Conservation (phyloP, 164 flowering plant genomes). For the Berberis thunbergii region DNA sequence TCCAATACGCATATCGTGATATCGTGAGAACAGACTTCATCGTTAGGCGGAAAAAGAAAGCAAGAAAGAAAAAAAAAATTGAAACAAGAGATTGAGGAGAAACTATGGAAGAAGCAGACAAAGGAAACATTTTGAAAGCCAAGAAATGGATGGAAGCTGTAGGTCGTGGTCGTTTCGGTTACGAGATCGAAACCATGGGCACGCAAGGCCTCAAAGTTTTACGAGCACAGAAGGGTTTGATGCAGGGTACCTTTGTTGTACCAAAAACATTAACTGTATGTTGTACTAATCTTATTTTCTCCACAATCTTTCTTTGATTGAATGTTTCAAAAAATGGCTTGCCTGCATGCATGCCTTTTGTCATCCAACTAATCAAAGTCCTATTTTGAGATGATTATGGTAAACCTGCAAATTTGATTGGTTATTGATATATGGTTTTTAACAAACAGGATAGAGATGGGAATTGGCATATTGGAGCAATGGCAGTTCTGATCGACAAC, state of each 20-base stretch:
- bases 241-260: conserved; percentile 24
- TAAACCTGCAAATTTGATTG: neutral
- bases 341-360: no score
- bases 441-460: conserved; percentile 8
- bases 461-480: conserved; percentile 11
- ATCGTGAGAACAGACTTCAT: no score
- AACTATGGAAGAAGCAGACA: conserved; percentile 1
- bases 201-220: conserved; percentile 17
- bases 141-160: conserved; percentile 19
- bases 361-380: no score
- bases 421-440: neutral
- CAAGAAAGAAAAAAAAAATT: neutral
- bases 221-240: conserved; percentile 13
- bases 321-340: no score
- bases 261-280: conserved; percentile 21
- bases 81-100: neutral
- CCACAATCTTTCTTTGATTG: no score
- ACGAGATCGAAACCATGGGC: conserved; percentile 12
- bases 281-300: neutral
- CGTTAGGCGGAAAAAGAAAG: neutral
- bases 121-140: neutral
- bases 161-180: conserved; percentile 5
- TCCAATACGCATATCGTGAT: no score
- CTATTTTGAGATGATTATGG: no score
- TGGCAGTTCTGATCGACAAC: conserved; percentile 5